These are phyloP conservation scores for Teunomyces kruisii DNA, from an alignment of 805 yeast genomes.

Conservation along the genomic window DNA sequence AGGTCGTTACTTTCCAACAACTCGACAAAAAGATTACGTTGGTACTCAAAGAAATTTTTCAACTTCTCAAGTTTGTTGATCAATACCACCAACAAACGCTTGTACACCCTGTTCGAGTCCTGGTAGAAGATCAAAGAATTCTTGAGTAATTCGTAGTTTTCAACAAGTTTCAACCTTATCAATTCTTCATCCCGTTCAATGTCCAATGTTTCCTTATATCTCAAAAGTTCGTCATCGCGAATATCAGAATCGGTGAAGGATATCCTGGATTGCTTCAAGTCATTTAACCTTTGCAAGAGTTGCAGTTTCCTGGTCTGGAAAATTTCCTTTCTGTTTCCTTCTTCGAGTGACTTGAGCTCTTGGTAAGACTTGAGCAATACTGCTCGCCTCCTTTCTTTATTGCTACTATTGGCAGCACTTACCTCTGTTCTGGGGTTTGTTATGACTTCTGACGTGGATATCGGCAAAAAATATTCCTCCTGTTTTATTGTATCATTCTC, in stretches of 20 bases:
- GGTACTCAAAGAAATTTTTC: conserved; percentile 39
- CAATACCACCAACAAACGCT: conserved; percentile 26
- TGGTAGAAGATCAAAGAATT: conserved; percentile 33
- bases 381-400: conserved; percentile 23
- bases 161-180: conserved; percentile 28
- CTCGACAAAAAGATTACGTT: conserved; percentile 26
- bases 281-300: conserved; percentile 23
- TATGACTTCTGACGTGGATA: conserved; percentile 5
- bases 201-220: conserved; percentile 18
- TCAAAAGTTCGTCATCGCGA: conserved; percentile 29
- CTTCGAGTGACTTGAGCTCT: conserved; percentile 18
- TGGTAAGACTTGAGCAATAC: conserved; percentile 15
- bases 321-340: conserved; percentile 15
- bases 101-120: conserved; percentile 36
- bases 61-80: conserved; percentile 39
- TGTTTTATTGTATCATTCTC: neutral
- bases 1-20: conserved; percentile 16
- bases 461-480: neutral
- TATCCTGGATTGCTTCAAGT: conserved; percentile 25
- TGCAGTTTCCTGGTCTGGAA: conserved; percentile 22
- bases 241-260: conserved; percentile 20
- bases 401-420: conserved; percentile 14
- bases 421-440: conserved; percentile 11
- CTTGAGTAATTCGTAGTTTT: conserved; percentile 33
- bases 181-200: conserved; percentile 32